Base-by-base conservation (phyloP, 2,329 filamentous ascomycete species). In the Sporothrix pseudoabietina region DNA sequence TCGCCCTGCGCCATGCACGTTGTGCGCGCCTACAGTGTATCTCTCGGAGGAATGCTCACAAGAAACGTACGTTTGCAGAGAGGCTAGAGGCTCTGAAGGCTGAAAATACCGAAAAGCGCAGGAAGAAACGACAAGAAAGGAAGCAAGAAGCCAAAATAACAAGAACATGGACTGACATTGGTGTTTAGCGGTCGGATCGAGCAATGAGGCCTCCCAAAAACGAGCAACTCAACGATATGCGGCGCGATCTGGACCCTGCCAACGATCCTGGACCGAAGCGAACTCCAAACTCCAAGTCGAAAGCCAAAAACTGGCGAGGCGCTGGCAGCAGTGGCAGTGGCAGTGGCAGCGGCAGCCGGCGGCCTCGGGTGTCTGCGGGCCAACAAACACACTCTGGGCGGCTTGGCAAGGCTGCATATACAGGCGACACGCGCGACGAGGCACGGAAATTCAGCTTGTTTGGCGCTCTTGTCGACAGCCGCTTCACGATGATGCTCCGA, bases 401-500 rank as follows among this genome's bases (percentile, higher is more conserved):
- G 55, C 5, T 3, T 7, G 10, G 14, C 49, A 57, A n/a, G 16
- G 19, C 22, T n/a, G 6, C 9, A 2, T 32, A 12, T 32, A 3
- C 54, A 30, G 32, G 55, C 2, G 10, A 66, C 49, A 73, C 74
- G 35, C 74, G 74, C 35, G 35, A 35, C 35, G 35, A 35, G 8
- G 35, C 35, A 8, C 35, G 35, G 4, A 79, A 78, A 71, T 79
- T 79, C 71, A 16, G 71, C 9, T 14, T 78, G 30, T 81, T 82
- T 72, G 74, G 76, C n/a, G 16, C 55, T 16, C 76, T 82, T 30
- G 74, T 79, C 9, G 39, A 75, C 19, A n/a, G 22, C 39, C 81
- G 80, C 7, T 82, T 86, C 71, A 78, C 82, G 2, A 10, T 71
- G 1, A 77, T 85, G 14, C 72, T 86, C 30, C 76, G 77, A 14